A percentile compares a stretch with the other conserved stretches of the same genome.
phyloP scores from a whole-genome alignment of 2,329 filamentous ascomycete species.

The Aspergillus sp. region DNA sequence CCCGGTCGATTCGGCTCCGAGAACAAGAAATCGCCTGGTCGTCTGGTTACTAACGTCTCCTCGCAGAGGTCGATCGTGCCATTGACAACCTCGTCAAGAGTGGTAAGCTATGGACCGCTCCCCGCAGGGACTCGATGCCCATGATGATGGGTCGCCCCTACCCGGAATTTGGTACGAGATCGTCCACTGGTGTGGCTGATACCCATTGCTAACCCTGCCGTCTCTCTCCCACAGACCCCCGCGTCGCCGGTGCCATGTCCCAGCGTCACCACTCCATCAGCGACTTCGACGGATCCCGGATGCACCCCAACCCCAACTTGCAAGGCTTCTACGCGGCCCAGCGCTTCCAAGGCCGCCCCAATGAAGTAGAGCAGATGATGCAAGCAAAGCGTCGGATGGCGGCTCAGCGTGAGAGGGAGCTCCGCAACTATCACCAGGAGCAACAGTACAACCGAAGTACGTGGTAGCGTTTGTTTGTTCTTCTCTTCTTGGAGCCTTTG shows the following conservation, averaged over 20 bases:
- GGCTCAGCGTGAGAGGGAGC: slow-evolving; percentile 96
- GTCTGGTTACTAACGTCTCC: slow-evolving; percentile 23
- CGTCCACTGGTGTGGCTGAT: slow-evolving; percentile 17
- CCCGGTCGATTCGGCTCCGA: not conserved
- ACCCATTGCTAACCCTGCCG: too few relatives aligned
- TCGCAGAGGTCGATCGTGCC: slow-evolving; percentile 86
- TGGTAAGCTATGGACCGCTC: slow-evolving; percentile 77
- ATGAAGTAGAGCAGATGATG: slow-evolving; percentile 96
- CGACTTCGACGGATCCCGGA: slow-evolving; percentile 75
- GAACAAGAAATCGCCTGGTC: too few relatives aligned
- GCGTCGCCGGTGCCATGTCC: slow-evolving; percentile 60
- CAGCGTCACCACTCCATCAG: slow-evolving; percentile 80
- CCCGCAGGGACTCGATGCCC: slow-evolving; percentile 77
- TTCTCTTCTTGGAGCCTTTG: slow-evolving; percentile 24
- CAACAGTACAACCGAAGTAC: slow-evolving; percentile 99
- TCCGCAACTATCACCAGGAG: slow-evolving; percentile 99
- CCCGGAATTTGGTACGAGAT: slow-evolving; percentile 58
- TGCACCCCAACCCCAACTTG: slow-evolving; percentile 72
- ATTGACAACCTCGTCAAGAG: slow-evolving; percentile 96
- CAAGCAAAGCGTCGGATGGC: slow-evolving; percentile 99
- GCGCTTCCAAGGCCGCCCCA: slow-evolving; percentile 82
- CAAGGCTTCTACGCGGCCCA: slow-evolving; percentile 94
- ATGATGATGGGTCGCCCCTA: slow-evolving; percentile 59
- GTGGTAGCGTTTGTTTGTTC: slow-evolving; percentile 41
- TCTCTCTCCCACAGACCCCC: slow-evolving; percentile 58